Conservation (phyloP, 2,329 filamentous ascomycete species). For the Diaporthe citriasiana region DNA sequence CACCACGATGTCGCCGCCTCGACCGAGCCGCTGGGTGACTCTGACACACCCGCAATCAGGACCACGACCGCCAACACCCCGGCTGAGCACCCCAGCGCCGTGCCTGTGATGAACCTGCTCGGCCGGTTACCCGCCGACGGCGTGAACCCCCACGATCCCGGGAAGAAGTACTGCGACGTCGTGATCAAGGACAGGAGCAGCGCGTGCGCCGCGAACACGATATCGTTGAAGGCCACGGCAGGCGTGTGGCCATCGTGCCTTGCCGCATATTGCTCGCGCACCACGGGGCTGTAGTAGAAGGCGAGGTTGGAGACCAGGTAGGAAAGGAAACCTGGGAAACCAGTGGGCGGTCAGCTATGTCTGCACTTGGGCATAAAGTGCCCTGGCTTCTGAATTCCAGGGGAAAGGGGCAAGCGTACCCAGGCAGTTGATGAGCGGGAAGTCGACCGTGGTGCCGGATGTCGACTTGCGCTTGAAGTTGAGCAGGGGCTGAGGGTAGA, state of each 20-base stretch:
- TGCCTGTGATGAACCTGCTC: constrained; percentile 73
- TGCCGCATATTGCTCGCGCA: constrained; percentile 86
- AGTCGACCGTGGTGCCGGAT: constrained; percentile 88
- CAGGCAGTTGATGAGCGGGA: constrained; percentile 80
- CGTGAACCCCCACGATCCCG: constrained; percentile 82
- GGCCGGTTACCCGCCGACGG: constrained; percentile 66
- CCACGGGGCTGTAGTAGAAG: constrained; percentile 83
- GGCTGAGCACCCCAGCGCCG: constrained; percentile 77
- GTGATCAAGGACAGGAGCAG: constrained; percentile 78
- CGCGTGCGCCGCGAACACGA: constrained; percentile 88
- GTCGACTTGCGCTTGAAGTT: constrained; percentile 85
- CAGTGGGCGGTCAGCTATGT: constrained; percentile 27
- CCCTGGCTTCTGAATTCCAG: not conserved
- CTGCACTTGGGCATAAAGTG: not conserved
- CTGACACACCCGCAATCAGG: constrained; percentile 58
- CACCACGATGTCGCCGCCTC: constrained; percentile 60
- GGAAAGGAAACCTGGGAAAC: constrained; percentile 74
- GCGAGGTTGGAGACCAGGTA: constrained; percentile 82
- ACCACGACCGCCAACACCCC: constrained; percentile 68
- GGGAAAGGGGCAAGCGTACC: constrained; percentile 54
- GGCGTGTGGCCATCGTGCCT: constrained; percentile 83
- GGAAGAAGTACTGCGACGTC: constrained; percentile 83
- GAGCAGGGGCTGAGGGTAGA: constrained; percentile 90
- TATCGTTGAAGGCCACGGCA: constrained; percentile 90
- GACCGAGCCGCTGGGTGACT: constrained; percentile 54